Conservation (phyloP, 768 basidiomycete genomes). For the Tulasnella sp. region DNA sequence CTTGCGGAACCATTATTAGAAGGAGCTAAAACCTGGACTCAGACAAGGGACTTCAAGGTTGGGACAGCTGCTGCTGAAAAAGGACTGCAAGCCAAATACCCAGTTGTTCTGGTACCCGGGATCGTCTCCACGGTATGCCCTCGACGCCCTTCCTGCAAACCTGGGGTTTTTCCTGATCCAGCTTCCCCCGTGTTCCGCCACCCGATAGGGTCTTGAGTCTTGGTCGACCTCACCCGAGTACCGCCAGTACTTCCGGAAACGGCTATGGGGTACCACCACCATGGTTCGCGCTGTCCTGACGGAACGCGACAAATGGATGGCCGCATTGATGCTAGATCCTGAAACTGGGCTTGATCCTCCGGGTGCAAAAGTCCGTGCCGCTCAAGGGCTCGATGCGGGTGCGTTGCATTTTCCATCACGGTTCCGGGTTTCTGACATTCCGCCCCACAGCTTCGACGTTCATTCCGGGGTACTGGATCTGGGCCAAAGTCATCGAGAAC, state of each 20-base stretch:
- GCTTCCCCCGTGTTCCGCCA: not conserved
- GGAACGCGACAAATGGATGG: constrained; percentile 84
- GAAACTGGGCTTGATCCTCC: constrained; percentile 86
- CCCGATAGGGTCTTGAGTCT: constrained; percentile 69
- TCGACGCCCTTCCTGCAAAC: not conserved
- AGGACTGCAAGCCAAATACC: constrained; percentile 56
- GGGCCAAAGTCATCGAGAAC: constrained; percentile 93
- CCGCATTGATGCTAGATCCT: constrained; percentile 85
- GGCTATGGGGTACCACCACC: constrained; percentile 46
- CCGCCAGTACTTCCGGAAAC: constrained; percentile 86
- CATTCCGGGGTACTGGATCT: constrained; percentile 92
- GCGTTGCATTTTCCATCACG: constrained; percentile 43
- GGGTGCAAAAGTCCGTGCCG: constrained; percentile 80
- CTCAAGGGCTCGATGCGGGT: constrained; percentile 88
- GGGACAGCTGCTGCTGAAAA: constrained; percentile 40
- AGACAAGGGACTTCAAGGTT: constrained; percentile 75
- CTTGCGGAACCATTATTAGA: constrained; percentile 68
- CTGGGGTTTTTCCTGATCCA: not conserved
- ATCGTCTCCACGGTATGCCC: constrained; percentile 75
- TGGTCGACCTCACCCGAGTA: constrained; percentile 89
- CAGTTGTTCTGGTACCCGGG: constrained; percentile 83
- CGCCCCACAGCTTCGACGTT: constrained; percentile 26
- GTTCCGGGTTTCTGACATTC: constrained; percentile 28
- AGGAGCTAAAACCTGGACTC: constrained; percentile 73
- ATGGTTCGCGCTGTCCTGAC: constrained; percentile 83